Evolutionary conservation across 2,329 filamentous ascomycete genomes (phyloP), one percentile per base, ranked within the genome.

Genomic region (Bipolaris oryzae): DNA sequence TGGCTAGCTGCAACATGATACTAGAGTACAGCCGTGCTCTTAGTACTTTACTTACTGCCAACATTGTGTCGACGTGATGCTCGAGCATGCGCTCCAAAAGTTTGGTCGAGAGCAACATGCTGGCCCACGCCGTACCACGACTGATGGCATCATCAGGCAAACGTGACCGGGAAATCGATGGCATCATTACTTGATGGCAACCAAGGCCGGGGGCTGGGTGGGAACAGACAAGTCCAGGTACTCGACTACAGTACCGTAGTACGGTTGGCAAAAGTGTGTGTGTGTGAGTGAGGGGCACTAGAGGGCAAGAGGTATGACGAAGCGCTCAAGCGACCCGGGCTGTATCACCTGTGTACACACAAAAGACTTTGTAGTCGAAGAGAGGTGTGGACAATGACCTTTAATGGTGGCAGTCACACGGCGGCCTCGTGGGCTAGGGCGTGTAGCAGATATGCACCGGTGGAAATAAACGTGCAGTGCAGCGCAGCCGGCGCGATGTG

Each of bases 401-500:
- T 52, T 57, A 58, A 50, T 47, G 34, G 59, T 56, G 44, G 57
- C 57, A 66, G 72, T 75, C 57, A 61, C 60, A 76, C 72, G 55
- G 52, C 61, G 53, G 58, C 66, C 74, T 71, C 74, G 74, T 76
- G 74, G 70, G 58, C 63, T 50, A 63, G 45, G 66, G 64, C 66
- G 61, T 64, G 62, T 68, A 68, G 66, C 58, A 66, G 51, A 58
- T 61, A 70, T 74, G 72, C 73, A 73, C 66, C 72, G 66, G 68
- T 72, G 67, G 64, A 73, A 75, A 74, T 76, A 76, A 76, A 74
- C 69, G 72, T 75, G 74, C 73, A 75, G 73, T 63, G 73, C 74
- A 76, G 64, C 72, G 73, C 74, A 76, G 64, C 74, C 67, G 71
- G 72, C 72, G 72, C 73, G 70, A 71, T 71, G 71, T 74, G 73